phyloP scores from a whole-genome alignment of 2,329 filamentous ascomycete genomes.

The Chaetothyriales sp. region DNA sequence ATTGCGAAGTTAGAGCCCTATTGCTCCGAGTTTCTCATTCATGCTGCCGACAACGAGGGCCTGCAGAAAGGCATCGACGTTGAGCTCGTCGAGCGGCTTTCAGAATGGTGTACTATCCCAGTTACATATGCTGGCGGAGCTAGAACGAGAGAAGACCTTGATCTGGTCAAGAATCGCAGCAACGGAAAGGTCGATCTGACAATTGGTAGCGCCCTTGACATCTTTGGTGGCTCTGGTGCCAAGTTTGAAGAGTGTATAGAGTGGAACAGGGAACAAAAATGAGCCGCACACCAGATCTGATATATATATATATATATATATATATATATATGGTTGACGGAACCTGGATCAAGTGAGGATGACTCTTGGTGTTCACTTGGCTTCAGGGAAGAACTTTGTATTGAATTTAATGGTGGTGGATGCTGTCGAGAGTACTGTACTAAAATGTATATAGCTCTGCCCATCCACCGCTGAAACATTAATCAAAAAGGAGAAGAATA shows the following conservation, averaged over 20 bases:
- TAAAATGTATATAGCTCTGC: too few relatives aligned
- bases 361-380: too few relatives aligned
- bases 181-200: slow-evolving; percentile 75
- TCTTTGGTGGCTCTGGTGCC: slow-evolving; percentile 80
- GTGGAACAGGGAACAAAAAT: slow-evolving; percentile 55
- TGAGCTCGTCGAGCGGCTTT: slow-evolving; percentile 58
- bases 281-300: neutral
- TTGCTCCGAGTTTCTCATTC: slow-evolving; percentile 92
- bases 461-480: too few relatives aligned
- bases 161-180: slow-evolving; percentile 65
- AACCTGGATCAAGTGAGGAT: too few relatives aligned
- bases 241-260: slow-evolving; percentile 74
- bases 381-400: too few relatives aligned
- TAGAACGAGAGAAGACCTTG: slow-evolving; percentile 63
- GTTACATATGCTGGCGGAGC: slow-evolving; percentile 97
- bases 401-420: too few relatives aligned
- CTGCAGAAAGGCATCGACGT: slow-evolving; percentile 84
- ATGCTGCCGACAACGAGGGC: slow-evolving; percentile 92
- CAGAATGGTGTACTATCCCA: slow-evolving; percentile 77
- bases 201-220: slow-evolving; percentile 89
- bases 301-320: neutral
- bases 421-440: too few relatives aligned
- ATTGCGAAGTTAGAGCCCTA: slow-evolving; percentile 72
- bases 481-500: too few relatives aligned
- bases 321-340: too few relatives aligned